These are phyloP conservation scores for Cicer cuneatum DNA, from an alignment of 306 rosid genomes.

Conservation along the genomic window DNA sequence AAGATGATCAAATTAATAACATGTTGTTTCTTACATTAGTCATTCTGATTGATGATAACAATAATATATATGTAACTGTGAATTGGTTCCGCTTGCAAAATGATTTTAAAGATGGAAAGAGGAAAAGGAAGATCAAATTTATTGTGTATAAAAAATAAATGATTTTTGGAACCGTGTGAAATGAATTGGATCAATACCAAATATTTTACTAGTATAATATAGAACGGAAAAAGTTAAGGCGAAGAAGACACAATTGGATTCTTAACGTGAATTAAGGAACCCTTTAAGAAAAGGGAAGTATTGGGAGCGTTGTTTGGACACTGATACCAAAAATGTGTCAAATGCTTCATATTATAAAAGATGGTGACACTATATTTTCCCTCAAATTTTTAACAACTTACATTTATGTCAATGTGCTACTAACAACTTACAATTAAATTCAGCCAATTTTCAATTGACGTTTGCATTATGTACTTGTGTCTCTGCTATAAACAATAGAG, in stretches of 20 bases:
- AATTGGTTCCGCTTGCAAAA: neutral
- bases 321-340: too few relatives aligned
- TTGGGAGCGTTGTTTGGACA: too few relatives aligned
- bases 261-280: slow-evolving; percentile 58
- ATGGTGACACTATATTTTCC: too few relatives aligned
- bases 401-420: too few relatives aligned
- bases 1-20: neutral
- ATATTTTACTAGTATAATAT: neutral
- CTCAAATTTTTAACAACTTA: too few relatives aligned
- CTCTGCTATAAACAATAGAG: too few relatives aligned
- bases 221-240: neutral
- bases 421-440: too few relatives aligned
- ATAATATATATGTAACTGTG: too few relatives aligned
- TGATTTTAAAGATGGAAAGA: neutral
- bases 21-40: slow-evolving; percentile 53
- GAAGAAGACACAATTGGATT: slow-evolving; percentile 55
- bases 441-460: too few relatives aligned
- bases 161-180: slow-evolving; percentile 36
- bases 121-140: neutral
- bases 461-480: too few relatives aligned
- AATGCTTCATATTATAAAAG: too few relatives aligned
- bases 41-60: slow-evolving; percentile 43
- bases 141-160: neutral
- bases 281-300: too few relatives aligned
- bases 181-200: slow-evolving; percentile 35